A percentile compares a stretch with the other conserved stretches of the same genome.
These are phyloP conservation scores for Coprinellus micaceus DNA, from an alignment of 768 basidiomycete genomes.

Conservation along the genomic window DNA sequence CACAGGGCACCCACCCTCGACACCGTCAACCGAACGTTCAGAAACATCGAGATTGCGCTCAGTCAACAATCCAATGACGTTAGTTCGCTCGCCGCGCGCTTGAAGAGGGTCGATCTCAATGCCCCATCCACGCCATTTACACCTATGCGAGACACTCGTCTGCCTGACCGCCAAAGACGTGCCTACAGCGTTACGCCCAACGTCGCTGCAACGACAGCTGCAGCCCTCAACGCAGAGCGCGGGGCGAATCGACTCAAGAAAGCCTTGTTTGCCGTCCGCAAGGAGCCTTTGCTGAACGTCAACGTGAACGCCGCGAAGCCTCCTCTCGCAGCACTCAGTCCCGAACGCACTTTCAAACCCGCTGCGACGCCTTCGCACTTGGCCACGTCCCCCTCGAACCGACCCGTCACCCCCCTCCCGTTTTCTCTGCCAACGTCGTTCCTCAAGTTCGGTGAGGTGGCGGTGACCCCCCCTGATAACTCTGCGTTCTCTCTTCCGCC, in stretches of 20 bases:
- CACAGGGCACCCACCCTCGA: conserved; percentile 80
- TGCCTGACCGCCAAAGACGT: conserved; percentile 35
- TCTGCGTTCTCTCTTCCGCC: conserved; percentile 29
- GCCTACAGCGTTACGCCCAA: conserved; percentile 53
- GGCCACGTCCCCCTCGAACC: conserved; percentile 12
- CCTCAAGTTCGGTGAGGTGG: conserved; percentile 11
- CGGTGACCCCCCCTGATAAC: conserved; percentile 24
- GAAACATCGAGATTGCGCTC: conserved; percentile 77
- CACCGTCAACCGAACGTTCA: conserved; percentile 77
- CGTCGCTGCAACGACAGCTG: conserved; percentile 72
- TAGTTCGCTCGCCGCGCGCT: conserved; percentile 45
- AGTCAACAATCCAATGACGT: conserved; percentile 58
- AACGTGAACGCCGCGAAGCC: conserved; percentile 39
- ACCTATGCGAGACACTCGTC: conserved; percentile 37
- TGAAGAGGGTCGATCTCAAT: conserved; percentile 46
- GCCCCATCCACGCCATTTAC: conserved; percentile 15
- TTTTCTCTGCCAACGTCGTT: background rate
- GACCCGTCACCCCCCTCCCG: conserved; percentile 5
- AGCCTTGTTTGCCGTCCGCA: conserved; percentile 56
- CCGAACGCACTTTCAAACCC: conserved; percentile 35
- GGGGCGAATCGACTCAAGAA: conserved; percentile 68
- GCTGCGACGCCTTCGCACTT: conserved; percentile 7
- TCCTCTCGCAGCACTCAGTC: conserved; percentile 37
- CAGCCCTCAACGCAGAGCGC: conserved; percentile 78
- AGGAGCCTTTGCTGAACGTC: conserved; percentile 64